Evolutionary conservation across 345 rosid species (phyloP).

Genomic region (Salix arbutifolia): DNA sequence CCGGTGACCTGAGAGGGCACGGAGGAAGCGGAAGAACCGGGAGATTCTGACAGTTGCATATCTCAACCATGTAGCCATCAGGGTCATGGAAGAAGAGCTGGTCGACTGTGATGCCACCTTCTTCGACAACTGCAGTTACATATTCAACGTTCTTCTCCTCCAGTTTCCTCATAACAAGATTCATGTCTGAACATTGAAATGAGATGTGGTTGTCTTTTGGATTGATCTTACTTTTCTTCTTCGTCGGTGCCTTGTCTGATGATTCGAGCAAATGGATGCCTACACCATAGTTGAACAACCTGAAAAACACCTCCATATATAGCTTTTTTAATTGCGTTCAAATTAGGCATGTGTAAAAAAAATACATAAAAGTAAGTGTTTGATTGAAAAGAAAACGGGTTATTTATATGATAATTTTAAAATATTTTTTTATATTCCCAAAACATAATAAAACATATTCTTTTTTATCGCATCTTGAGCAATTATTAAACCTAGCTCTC

Average conservation of each 20-base stretch:
- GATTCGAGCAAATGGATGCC: constrained; percentile 46
- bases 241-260: constrained; percentile 14
- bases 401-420: too few species aligned
- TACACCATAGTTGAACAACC: constrained; percentile 50
- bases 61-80: constrained; percentile 45
- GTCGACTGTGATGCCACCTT: constrained; percentile 47
- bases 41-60: constrained; percentile 42
- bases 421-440: too few species aligned
- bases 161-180: constrained; percentile 22
- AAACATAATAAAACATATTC: too few species aligned
- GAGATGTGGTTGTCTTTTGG: constrained; percentile 56
- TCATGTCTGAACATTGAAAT: constrained; percentile 43
- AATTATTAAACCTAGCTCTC: too few species aligned
- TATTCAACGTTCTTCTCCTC: constrained; percentile 38
- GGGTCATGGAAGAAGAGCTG: constrained; percentile 55
- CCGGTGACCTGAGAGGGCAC: constrained; percentile 44
- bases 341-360: too few species aligned
- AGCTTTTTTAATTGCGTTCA: too few species aligned
- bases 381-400: too few species aligned
- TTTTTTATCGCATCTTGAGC: too few species aligned
- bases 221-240: constrained; percentile 42
- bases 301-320: not conserved
- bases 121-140: constrained; percentile 39
- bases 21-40: constrained; percentile 42
- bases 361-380: too few species aligned